Evolutionary conservation across 2,329 filamentous ascomycete species (phyloP), one percentile per base, ranked within the genome.

Genomic region (Stylonectria norvegica): DNA sequence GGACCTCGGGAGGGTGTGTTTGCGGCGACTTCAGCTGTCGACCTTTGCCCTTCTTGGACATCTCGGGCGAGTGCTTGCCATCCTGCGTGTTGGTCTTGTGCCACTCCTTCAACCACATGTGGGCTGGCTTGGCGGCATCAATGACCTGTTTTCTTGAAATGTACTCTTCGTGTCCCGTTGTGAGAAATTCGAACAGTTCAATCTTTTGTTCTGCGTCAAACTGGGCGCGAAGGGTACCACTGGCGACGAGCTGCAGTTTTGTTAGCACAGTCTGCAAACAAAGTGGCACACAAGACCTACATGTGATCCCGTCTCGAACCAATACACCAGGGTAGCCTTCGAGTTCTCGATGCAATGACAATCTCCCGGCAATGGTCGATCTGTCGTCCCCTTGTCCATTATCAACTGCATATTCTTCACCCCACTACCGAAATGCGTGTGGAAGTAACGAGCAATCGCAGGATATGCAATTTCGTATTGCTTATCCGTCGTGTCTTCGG

Each of bases 361-460:
- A 34, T 83, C 81, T 41, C 76, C 78, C 2, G 76, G 71, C 23
- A 86, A 62, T 8, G 72, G 66, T 36, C 71, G 72, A 48, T 84
- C 79, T 0, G 65, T 65, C 2, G 69, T 72, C 2, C 72, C 72
- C 56, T 80, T 83, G 53, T 95, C 89, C 55, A 95, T 76, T 16
- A 89, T 80, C 60, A 97, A 77, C 61, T 95, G 89, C 54, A 97
- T 87, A 39, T 83, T 87, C 53, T 79, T 85, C 40, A 96, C 83
- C 5, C 89, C 90, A 45, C 88, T 91, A 42, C 85, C 83, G 60
- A 93, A 96, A 56, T 95, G 85, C 0, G 88, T 90, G 55, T 86
- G 81, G 61, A 95, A 96, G 64, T 93, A 97, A 56, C 91, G 82
- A 22, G 91, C 81, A 32, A 98, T 73, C 1, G 86, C 86, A 4